A percentile compares a stretch with the other conserved stretches of the same genome.
Evolutionary conservation across 495 filamentous ascomycete genomes (phyloP).

Genomic region (Chaetomium tenue): DNA sequence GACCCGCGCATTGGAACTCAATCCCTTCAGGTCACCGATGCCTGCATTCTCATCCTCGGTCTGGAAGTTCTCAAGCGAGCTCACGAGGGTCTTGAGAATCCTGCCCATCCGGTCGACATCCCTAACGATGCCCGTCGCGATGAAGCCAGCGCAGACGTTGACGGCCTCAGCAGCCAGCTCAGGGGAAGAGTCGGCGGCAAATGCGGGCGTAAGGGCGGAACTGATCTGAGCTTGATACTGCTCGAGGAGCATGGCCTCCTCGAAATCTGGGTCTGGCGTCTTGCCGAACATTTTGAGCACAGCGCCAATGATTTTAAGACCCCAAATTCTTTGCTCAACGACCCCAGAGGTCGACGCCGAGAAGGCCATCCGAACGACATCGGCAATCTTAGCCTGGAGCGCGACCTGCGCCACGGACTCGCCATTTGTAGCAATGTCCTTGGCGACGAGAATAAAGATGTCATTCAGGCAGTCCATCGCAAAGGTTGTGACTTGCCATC

Average conservation of each 20-base stretch:
- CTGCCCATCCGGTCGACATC: slow-evolving; percentile 97
- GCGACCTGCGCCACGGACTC: slow-evolving; percentile 69
- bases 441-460: slow-evolving; percentile 69
- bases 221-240: slow-evolving; percentile 99
- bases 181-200: slow-evolving; percentile 91
- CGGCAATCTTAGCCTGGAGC: slow-evolving; percentile 80
- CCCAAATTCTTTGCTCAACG: slow-evolving; percentile 81
- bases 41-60: slow-evolving; percentile 77
- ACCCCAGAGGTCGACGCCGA: slow-evolving; percentile 94
- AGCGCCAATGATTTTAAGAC: slow-evolving; percentile 88
- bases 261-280: slow-evolving; percentile 91
- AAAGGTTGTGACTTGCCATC: slow-evolving; percentile 96
- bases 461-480: slow-evolving; percentile 90
- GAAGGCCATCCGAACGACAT: slow-evolving; percentile 96
- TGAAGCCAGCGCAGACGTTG: slow-evolving; percentile 96
- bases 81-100: slow-evolving; percentile 88
- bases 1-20: slow-evolving; percentile 93
- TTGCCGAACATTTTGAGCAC: slow-evolving; percentile 95
- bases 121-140: slow-evolving; percentile 94
- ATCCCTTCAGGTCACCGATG: slow-evolving; percentile 88
- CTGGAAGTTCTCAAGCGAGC: slow-evolving; percentile 88
- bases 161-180: slow-evolving; percentile 93
- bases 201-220: slow-evolving; percentile 92
- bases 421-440: slow-evolving; percentile 67
- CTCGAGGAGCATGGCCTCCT: slow-evolving; percentile 90